Evolutionary conservation across 331 rosid species (phyloP).

Genomic region (Pyrus hybrid): DNA sequence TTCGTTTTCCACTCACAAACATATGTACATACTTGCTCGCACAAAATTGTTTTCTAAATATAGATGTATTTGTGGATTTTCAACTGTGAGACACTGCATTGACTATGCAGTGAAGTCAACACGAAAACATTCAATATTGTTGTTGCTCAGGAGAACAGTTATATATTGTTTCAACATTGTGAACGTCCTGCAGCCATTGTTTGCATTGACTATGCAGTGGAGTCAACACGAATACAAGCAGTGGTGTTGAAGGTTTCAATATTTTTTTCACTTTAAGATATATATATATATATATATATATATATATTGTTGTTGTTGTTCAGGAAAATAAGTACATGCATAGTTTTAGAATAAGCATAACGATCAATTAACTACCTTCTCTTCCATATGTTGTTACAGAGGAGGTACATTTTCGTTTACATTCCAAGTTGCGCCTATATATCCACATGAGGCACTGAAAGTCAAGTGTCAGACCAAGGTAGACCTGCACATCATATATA

Average conservation of each 20-base stretch:
- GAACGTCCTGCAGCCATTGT: not conserved
- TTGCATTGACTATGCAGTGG: not conserved
- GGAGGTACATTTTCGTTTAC: conserved; percentile 83
- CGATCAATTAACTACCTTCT: not conserved
- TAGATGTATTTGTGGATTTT: not conserved
- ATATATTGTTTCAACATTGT: not conserved
- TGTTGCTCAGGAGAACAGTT: not conserved
- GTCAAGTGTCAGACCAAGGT: conserved; percentile 99
- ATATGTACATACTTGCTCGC: not conserved
- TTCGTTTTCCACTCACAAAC: not conserved
- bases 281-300: no score
- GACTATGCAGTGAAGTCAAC: not conserved
- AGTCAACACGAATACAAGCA: not conserved
- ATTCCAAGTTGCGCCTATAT: conserved; percentile 79
- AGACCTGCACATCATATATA: not conserved
- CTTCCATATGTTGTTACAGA: conserved; percentile 37
- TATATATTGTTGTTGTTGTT: no score
- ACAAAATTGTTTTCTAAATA: not conserved
- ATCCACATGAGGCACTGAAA: conserved; percentile 96
- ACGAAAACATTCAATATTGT: not conserved
- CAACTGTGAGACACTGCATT: not conserved
- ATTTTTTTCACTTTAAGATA: not conserved
- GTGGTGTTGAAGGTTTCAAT: not conserved
- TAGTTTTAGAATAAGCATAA: not conserved
- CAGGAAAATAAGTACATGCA: not conserved